phyloP scores from a whole-genome alignment of 176 grass and related monocot genomes.

The Musa beccarii region DNA sequence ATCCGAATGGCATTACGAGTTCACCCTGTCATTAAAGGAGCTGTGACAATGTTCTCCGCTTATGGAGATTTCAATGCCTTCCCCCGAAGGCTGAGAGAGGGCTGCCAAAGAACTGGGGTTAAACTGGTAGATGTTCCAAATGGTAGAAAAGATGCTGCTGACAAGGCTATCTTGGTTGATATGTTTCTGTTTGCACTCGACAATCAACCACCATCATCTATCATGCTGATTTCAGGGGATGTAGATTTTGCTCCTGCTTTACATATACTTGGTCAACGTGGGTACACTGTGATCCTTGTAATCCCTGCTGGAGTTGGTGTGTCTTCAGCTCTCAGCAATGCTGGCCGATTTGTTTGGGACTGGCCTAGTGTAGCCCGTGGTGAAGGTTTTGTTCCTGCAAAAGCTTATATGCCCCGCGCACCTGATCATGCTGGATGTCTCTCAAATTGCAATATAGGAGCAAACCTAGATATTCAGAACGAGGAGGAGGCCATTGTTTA shows the following conservation, averaged over 20 bases:
- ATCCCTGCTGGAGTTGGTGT: constrained; percentile 63
- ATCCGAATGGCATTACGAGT: constrained; percentile 64
- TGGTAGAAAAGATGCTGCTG: constrained; percentile 76
- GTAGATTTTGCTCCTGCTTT: constrained; percentile 75
- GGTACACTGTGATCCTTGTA: constrained; percentile 60
- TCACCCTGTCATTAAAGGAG: constrained; percentile 61
- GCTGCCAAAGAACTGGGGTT: constrained; percentile 80
- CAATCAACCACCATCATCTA: constrained; percentile 57
- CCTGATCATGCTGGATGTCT: constrained; percentile 33
- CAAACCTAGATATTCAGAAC: constrained; percentile 34
- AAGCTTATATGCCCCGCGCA: constrained; percentile 18
- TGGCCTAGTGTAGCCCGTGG: constrained; percentile 70
- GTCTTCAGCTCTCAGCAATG: constrained; percentile 62
- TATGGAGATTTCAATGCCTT: constrained; percentile 95
- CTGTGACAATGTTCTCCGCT: constrained; percentile 78
- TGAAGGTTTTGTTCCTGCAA: constrained; percentile 49
- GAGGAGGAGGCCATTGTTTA: constrained; percentile 65
- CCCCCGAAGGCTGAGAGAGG: constrained; percentile 81
- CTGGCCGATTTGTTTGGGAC: constrained; percentile 69
- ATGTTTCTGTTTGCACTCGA: constrained; percentile 87
- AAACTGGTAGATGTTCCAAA: constrained; percentile 85
- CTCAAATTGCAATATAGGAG: constrained; percentile 20
- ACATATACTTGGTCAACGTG: constrained; percentile 77
- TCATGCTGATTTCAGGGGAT: constrained; percentile 83
- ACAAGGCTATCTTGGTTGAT: constrained; percentile 76